Conservation (phyloP, 257 asterid genomes). For the Capsicum rhomboideum region DNA sequence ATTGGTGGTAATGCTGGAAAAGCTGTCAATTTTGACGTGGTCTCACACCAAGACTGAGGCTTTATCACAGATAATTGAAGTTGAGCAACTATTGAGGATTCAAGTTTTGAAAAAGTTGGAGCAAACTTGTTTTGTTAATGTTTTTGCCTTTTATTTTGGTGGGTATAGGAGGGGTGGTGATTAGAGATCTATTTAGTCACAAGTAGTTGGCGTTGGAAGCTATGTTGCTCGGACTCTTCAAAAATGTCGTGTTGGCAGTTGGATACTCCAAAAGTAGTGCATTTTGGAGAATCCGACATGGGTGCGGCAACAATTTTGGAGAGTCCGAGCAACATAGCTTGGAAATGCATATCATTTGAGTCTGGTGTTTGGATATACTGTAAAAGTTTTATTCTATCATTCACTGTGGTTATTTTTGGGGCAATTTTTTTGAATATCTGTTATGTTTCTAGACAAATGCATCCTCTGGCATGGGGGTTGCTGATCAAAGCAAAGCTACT, state of each 20-base stretch:
- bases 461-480: constrained; percentile 50
- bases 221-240: no score
- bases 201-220: background rate
- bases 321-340: no score
- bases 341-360: no score
- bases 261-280: no score
- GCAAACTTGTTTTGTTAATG: background rate
- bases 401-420: background rate
- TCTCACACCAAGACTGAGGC: background rate
- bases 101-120: background rate
- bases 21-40: background rate
- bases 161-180: background rate
- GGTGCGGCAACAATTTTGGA: no score
- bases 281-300: no score
- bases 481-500: constrained; percentile 45
- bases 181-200: background rate
- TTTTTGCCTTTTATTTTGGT: background rate
- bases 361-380: background rate
- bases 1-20: background rate
- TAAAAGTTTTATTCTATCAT: background rate
- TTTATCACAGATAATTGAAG: background rate
- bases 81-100: background rate
- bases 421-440: background rate
- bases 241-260: no score
- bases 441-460: constrained; percentile 37